Percentiles rank a stretch among this genome's conserved stretches.
These are phyloP conservation scores for Epichloe sp. DNA, from an alignment of 2,329 filamentous ascomycete genomes.

Conservation along the genomic window DNA sequence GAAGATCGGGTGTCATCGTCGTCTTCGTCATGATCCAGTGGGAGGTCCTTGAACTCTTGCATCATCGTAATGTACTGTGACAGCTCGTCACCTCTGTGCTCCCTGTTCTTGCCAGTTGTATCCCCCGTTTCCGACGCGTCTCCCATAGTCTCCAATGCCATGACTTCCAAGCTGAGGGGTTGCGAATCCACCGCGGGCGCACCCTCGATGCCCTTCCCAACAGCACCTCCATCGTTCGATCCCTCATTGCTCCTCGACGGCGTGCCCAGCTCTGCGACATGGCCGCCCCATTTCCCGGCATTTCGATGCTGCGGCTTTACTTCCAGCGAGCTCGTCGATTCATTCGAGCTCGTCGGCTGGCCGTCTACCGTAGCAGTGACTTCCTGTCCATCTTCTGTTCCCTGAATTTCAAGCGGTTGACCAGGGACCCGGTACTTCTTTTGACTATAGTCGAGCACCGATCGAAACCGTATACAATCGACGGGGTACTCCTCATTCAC, in stretches of 20 bases:
- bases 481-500: slow-evolving; percentile 57
- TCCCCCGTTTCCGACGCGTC: not conserved
- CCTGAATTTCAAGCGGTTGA: slow-evolving; percentile 16
- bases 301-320: slow-evolving; percentile 33
- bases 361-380: too few relatives aligned
- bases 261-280: slow-evolving; percentile 25
- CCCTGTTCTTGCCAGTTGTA: not conserved
- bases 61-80: slow-evolving; percentile 51
- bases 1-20: slow-evolving; percentile 22
- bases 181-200: slow-evolving; percentile 13
- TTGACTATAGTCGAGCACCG: slow-evolving; percentile 45
- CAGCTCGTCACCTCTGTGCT: slow-evolving; percentile 36
- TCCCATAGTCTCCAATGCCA: slow-evolving; percentile 7
- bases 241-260: slow-evolving; percentile 20
- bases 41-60: slow-evolving; percentile 45
- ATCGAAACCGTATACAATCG: slow-evolving; percentile 50
- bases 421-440: slow-evolving; percentile 46
- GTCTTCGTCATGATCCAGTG: slow-evolving; percentile 37
- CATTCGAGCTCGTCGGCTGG: slow-evolving; percentile 6
- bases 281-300: slow-evolving; percentile 22
- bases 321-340: slow-evolving; percentile 27
- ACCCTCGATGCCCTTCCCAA: slow-evolving; percentile 3
- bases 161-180: slow-evolving; percentile 10
- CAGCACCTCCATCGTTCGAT: slow-evolving; percentile 13
- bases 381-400: not conserved